Base-by-base conservation (phyloP, 1,284 basidiomycete genomes). In the Tetrapyrgos nigripes region DNA sequence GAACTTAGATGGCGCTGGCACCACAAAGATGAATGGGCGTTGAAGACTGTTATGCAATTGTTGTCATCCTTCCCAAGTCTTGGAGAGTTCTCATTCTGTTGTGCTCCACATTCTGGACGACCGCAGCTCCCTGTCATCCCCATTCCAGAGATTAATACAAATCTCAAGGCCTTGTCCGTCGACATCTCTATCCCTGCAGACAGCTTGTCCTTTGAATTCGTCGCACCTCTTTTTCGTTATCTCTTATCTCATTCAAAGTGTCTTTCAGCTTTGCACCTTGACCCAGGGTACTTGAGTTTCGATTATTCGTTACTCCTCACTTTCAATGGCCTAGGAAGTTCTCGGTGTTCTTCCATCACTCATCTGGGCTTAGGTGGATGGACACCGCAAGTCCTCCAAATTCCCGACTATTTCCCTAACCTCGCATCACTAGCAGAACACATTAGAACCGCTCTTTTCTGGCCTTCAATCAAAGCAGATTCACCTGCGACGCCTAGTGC, bases 1-100 rank as follows among this genome's bases (percentile, higher is more conserved):
- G 17, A 5, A 19, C 45, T n/a, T n/a, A 54, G 53, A 17, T 54
- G 43, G 53, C 53, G 28, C 14, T 47, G 53, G 53, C 29, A 46
- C 35, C 35, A 44, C 43, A 54, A 54, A 29, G 53, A 54, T 23
- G 21, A 47, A 47, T 46, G 44, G 44, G 28, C 33, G 9, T n/a
- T 54, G 14, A n/a, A 47, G 19, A 26, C 45, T 8, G 28, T 54
- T 13, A 45, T 54, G 53, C 4, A 31, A n/a, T 54, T 29, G 17
- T 24, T 54, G 35, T 54, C 44, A 11, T 46, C 6, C 2, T 11
- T 27, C 17, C 3, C 4, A 27, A 23, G 24, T 14, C 46, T 54
- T 28, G 23, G 24, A 54, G 43, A 46, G 19, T 54, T 46, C 19
- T 23, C 43, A 3, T 54, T 54, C 10, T 21, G 24, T 3, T 54